Conservation (phyloP, 352 stramenopile species). For the Blastocystis sp. region DNA sequence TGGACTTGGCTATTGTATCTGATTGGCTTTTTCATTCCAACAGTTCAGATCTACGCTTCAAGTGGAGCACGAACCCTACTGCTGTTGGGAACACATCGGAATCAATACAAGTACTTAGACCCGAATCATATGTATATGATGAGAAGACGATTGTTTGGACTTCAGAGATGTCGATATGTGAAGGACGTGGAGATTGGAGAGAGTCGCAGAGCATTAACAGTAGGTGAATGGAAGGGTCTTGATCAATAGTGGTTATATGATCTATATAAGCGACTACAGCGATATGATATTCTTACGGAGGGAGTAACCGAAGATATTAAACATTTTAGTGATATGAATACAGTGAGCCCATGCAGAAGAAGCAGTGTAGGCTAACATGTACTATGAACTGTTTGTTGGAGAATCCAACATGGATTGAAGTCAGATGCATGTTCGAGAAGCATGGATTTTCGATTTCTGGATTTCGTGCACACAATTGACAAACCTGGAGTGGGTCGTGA, state of each 20-base stretch:
- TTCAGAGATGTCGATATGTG: slow-evolving; percentile 31
- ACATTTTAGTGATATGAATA: slow-evolving; percentile 45
- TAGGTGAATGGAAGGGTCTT: not conserved
- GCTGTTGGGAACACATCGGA: slow-evolving; percentile 53
- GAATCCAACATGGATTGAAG: no score
- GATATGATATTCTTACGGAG: slow-evolving; percentile 12
- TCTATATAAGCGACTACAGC: slow-evolving; percentile 35
- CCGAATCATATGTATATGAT: slow-evolving; percentile 61
- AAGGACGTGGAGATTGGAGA: slow-evolving; percentile 53
- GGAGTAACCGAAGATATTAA: slow-evolving; percentile 31
- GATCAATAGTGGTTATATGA: slow-evolving; percentile 41
- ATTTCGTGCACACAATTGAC: not conserved
- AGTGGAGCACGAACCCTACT: slow-evolving; percentile 40
- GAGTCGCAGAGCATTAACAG: not conserved
- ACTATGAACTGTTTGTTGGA: not conserved
- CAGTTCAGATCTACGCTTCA: slow-evolving; percentile 17
- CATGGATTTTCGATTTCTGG: not conserved
- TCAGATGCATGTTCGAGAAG: not conserved
- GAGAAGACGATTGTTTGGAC: not conserved
- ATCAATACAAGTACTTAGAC: slow-evolving; percentile 21
- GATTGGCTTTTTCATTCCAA: slow-evolving; percentile 41
- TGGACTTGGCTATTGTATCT: slow-evolving; percentile 44
- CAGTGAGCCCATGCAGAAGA: not conserved
- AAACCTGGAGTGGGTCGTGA: not conserved
- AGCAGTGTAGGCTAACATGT: not conserved